These are phyloP conservation scores for Kluyveromyces wickerhamii DNA, from an alignment of 805 yeast genomes.

Conservation along the genomic window DNA sequence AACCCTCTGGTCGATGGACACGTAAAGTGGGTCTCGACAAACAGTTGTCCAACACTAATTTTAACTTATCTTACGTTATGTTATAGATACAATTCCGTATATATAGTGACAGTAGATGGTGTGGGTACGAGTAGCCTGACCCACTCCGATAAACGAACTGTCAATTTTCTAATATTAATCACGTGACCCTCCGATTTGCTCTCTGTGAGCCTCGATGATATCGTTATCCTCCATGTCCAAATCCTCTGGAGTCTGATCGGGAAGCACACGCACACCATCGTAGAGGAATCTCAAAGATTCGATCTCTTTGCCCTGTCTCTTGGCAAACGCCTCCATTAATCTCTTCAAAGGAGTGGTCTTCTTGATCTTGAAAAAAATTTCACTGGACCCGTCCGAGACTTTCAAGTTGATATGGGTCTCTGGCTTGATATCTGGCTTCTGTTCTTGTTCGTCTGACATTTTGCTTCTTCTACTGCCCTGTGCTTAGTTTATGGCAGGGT, in stretches of 20 bases:
- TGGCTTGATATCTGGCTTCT: constrained; percentile 44
- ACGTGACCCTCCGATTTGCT: constrained; percentile 86
- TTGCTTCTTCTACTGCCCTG: neutral
- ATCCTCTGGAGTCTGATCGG: constrained; percentile 87
- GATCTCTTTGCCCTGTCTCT: constrained; percentile 88
- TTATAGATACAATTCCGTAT: too few species aligned
- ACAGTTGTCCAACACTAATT: too few species aligned
- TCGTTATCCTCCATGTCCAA: constrained; percentile 94
- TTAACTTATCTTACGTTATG: too few species aligned
- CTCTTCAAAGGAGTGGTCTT: constrained; percentile 86
- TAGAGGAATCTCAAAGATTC: constrained; percentile 78
- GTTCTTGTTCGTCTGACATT: constrained; percentile 21
- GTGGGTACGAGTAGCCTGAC: too few species aligned
- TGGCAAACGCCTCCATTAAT: constrained; percentile 96
- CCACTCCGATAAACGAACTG: too few species aligned
- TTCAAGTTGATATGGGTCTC: constrained; percentile 88
- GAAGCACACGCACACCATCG: constrained; percentile 86
- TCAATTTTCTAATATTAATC: too few species aligned
- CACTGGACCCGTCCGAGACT: constrained; percentile 90
- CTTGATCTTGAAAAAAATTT: constrained; percentile 92
- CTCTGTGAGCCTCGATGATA: constrained; percentile 93
- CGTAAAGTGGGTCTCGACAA: too few species aligned
- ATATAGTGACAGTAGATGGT: too few species aligned
- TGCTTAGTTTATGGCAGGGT: too few species aligned
- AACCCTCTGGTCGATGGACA: too few species aligned